A percentile compares a stretch with the other conserved stretches of the same genome.
Conservation (phyloP, 352 stramenopile species). For the Plasmopara muralis region DNA sequence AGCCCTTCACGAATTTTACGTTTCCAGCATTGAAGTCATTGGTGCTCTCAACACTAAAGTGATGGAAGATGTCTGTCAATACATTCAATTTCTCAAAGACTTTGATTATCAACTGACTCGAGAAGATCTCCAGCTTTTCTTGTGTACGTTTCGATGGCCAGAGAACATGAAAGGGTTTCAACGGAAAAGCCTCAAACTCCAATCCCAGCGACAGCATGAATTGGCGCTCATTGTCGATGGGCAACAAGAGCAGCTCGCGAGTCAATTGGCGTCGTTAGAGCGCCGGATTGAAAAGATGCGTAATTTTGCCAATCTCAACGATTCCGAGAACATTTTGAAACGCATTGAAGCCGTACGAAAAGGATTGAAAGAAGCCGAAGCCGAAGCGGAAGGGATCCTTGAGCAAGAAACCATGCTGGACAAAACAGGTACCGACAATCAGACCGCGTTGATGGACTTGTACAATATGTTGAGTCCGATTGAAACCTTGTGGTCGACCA, state of each 20-base stretch:
- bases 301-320: slow-evolving; percentile 77
- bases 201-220: slow-evolving; percentile 85
- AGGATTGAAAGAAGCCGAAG: slow-evolving; percentile 69
- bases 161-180: slow-evolving; percentile 89
- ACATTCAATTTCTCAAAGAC: slow-evolving; percentile 85
- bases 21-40: slow-evolving; percentile 66
- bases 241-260: slow-evolving; percentile 80
- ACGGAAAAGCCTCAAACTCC: slow-evolving; percentile 86
- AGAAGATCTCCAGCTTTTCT: slow-evolving; percentile 89
- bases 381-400: slow-evolving; percentile 76
- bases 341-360: slow-evolving; percentile 76
- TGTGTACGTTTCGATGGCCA: slow-evolving; percentile 87
- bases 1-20: slow-evolving; percentile 79
- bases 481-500: slow-evolving; percentile 82
- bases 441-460: slow-evolving; percentile 63
- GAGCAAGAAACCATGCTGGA: slow-evolving; percentile 87
- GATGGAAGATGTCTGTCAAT: slow-evolving; percentile 62
- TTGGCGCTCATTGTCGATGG: slow-evolving; percentile 86
- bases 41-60: slow-evolving; percentile 67
- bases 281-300: slow-evolving; percentile 88
- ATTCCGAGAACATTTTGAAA: slow-evolving; percentile 77
- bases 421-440: slow-evolving; percentile 78
- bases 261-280: slow-evolving; percentile 69
- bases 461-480: slow-evolving; percentile 80
- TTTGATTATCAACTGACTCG: slow-evolving; percentile 82